These are phyloP conservation scores for Teunomyces barrocoloradensis DNA, from an alignment of 805 yeast species.

Conservation along the genomic window DNA sequence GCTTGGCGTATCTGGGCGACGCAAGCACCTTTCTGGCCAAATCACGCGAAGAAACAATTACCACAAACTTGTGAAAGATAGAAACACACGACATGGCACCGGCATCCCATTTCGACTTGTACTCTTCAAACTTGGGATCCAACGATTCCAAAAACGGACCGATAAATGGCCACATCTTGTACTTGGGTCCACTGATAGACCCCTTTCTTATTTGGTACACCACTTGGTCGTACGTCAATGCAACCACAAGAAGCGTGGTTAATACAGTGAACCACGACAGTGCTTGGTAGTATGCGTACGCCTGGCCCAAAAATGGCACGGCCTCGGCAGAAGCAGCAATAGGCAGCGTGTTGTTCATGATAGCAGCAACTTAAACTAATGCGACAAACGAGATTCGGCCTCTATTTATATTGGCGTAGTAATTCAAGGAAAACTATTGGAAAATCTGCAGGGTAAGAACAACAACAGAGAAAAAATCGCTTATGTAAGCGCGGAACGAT, in stretches of 20 bases:
- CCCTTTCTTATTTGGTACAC: constrained; percentile 80
- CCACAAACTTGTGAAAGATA: constrained; percentile 96
- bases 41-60: constrained; percentile 86
- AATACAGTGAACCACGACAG: constrained; percentile 56
- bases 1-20: constrained; percentile 86
- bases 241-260: constrained; percentile 45
- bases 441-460: constrained; percentile 6
- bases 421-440: constrained; percentile 1
- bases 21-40: constrained; percentile 82
- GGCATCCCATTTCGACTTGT: constrained; percentile 88
- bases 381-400: background rate
- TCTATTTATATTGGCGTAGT: background rate
- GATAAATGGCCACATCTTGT: constrained; percentile 89
- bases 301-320: constrained; percentile 9
- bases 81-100: constrained; percentile 97
- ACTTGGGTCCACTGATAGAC: constrained; percentile 82
- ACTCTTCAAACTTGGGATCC: constrained; percentile 94
- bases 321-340: constrained; percentile 5
- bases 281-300: constrained; percentile 13
- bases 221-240: constrained; percentile 69
- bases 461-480: constrained; percentile 5
- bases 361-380: background rate
- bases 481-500: constrained; percentile 9
- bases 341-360: background rate
- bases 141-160: constrained; percentile 94